These are phyloP conservation scores for Eucalyptus cladocalyx DNA, from an alignment of 345 rosid species.

Conservation along the genomic window DNA sequence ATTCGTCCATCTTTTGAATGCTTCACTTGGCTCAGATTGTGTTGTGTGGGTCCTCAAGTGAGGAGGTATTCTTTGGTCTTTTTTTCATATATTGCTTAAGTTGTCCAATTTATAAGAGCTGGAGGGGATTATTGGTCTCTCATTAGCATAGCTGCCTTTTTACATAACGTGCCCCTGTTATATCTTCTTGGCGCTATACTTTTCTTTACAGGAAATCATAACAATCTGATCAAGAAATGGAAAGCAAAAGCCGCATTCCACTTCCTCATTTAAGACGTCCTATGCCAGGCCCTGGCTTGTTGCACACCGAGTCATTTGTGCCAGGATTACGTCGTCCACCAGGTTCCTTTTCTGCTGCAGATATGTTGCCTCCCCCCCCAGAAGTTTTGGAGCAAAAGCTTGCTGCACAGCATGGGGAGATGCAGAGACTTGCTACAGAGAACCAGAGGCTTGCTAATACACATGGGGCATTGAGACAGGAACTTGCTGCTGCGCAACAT, in stretches of 20 bases:
- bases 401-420: conserved; percentile 72
- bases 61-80: background rate
- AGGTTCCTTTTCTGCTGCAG: conserved; percentile 42
- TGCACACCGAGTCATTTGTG: conserved; percentile 47
- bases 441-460: conserved; percentile 83
- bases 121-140: background rate
- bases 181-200: background rate
- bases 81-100: background rate
- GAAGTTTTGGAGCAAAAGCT: conserved; percentile 86
- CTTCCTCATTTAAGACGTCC: conserved; percentile 67
- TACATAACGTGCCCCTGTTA: background rate
- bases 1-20: background rate
- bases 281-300: conserved; percentile 44
- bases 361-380: conserved; percentile 74
- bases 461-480: conserved; percentile 70
- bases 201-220: conserved; percentile 1
- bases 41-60: background rate
- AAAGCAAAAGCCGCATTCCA: conserved; percentile 70
- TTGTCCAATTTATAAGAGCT: background rate
- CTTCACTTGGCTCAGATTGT: background rate
- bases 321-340: conserved; percentile 36
- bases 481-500: conserved; percentile 83
- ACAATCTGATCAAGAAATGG: conserved; percentile 25
- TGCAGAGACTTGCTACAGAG: conserved; percentile 83
- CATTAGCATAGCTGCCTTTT: background rate